Base-by-base conservation (phyloP, 2,329 filamentous ascomycete species). In the Kalmusia sp. region DNA sequence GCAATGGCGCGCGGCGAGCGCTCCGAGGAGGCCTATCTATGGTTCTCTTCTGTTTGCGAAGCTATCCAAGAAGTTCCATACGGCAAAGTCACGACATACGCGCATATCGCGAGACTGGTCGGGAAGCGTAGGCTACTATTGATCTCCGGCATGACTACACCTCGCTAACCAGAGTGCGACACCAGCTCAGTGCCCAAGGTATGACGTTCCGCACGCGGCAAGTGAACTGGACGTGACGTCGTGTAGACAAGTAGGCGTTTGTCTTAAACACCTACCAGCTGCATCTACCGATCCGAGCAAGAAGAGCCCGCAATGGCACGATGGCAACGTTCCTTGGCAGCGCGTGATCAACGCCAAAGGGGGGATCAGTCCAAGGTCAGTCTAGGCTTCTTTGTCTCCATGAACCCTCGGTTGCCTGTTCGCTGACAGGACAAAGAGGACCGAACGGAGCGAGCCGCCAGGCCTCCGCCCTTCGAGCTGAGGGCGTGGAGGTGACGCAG, bases 281-380 rank as follows among this genome's bases (percentile, higher is more conserved):
- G 61, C 66, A 39, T 75, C 72, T 63, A 53, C 74, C 43, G 75
- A 79, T 57, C 68, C 73, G 49, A 76, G 72, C 30, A 75, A 75
- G 38, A 72, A 76, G 48, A 65, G 57, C 73, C 57, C 70, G 33
- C 65, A 77, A 52, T 96, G 89, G 77, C 88, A 96, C 72, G 80
- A 83, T 54, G 80, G 79, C 21, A 97, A 89, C 60, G 93, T 98
- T 3, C 93, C 93, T 0, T 98, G 93, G 93, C 93, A 98, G 79
- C 82, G 95, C 52, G 91, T 98, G 54, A 89, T 98, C 70, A 96
- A 93, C 73, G 79, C 91, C 12, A 93, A 90, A 75, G 93, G 93
- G 19, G 80, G 86, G 54, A 96, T 98, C 62, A 96, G 92, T 38
- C 90, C 90, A 6, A 85, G 93, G 91, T 93, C 68, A 62, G 78